Evolutionary conservation across 2,329 filamentous ascomycete species (phyloP).

Genomic region (Fusarium haematococcum): DNA sequence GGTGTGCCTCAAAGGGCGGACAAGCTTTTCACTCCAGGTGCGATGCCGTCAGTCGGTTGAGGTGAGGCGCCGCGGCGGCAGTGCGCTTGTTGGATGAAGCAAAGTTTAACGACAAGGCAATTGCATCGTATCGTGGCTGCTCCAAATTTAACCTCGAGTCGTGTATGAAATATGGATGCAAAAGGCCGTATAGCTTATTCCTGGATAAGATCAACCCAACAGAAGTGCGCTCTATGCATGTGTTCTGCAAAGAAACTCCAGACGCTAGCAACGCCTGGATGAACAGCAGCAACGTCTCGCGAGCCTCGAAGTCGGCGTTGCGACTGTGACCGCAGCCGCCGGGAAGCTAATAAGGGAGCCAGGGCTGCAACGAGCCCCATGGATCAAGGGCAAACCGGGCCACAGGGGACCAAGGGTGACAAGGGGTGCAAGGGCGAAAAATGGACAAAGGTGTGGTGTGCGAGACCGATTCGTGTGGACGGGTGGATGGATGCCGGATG

Average conservation of each 20-base stretch:
- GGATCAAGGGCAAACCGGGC: conserved; percentile 5
- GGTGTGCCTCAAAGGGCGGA: conserved; percentile 26
- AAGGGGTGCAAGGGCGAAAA: conserved; percentile 13
- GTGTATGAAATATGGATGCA: neutral
- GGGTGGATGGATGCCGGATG: conserved; percentile 23
- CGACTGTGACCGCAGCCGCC: neutral
- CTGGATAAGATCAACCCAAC: neutral
- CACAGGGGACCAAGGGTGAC: conserved; percentile 6
- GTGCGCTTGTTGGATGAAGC: conserved; percentile 32
- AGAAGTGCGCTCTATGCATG: neutral
- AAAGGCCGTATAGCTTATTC: neutral
- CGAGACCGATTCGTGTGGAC: conserved; percentile 20
- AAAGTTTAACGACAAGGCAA: neutral
- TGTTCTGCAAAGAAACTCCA: neutral
- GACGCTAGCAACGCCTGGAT: neutral
- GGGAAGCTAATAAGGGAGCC: conserved; percentile 8
- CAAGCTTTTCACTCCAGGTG: conserved; percentile 16
- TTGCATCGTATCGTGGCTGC: neutral
- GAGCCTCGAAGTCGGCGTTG: conserved; percentile 3
- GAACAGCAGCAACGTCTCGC: neutral
- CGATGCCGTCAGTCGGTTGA: conserved; percentile 22
- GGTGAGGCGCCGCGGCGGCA: conserved; percentile 38
- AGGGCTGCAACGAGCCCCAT: conserved; percentile 9
- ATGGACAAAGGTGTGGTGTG: conserved; percentile 15
- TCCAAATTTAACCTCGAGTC: neutral